Percentiles rank a stretch among this genome's conserved stretches.
Evolutionary conservation across 2,329 filamentous ascomycete species (phyloP).

Genomic region (Chrysosporium keratinophilum): DNA sequence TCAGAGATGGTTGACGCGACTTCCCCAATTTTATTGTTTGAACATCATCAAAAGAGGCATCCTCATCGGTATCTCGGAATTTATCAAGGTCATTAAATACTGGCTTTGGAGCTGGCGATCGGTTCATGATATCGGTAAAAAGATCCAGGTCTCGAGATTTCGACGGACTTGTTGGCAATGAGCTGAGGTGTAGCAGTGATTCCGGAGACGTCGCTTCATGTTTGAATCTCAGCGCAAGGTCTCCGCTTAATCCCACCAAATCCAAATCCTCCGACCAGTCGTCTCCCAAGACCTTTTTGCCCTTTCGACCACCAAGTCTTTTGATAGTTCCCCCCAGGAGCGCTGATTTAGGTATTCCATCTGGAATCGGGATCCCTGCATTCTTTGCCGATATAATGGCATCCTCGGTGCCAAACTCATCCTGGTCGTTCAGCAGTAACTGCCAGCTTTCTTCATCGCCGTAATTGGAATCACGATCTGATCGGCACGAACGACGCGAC

Average conservation of each 20-base stretch:
- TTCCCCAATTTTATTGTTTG: conserved; percentile 61
- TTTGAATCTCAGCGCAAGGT: conserved; percentile 55
- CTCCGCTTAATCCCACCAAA: conserved; percentile 47
- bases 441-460: conserved; percentile 78
- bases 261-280: conserved; percentile 76
- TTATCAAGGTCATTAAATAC: conserved; percentile 47
- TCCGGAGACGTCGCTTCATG: conserved; percentile 56
- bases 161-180: conserved; percentile 30
- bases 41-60: conserved; percentile 53
- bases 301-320: conserved; percentile 64
- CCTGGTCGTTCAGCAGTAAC: conserved; percentile 70
- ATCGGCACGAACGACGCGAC: conserved; percentile 69
- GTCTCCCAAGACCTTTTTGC: conserved; percentile 62
- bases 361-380: conserved; percentile 83
- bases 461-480: conserved; percentile 64
- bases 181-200: conserved; percentile 56
- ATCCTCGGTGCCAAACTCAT: conserved; percentile 71
- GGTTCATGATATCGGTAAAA: conserved; percentile 21
- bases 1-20: conserved; percentile 45
- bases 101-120: conserved; percentile 45
- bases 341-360: conserved; percentile 77
- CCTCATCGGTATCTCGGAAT: conserved; percentile 53
- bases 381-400: conserved; percentile 79
- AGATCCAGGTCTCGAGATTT: conserved; percentile 25
- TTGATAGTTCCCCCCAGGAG: conserved; percentile 89